Percentiles rank a stretch among this genome's conserved stretches.
Conservation (phyloP, 225 moss, liverwort and hornwort species). For the Physcomitrium patens region DNA sequence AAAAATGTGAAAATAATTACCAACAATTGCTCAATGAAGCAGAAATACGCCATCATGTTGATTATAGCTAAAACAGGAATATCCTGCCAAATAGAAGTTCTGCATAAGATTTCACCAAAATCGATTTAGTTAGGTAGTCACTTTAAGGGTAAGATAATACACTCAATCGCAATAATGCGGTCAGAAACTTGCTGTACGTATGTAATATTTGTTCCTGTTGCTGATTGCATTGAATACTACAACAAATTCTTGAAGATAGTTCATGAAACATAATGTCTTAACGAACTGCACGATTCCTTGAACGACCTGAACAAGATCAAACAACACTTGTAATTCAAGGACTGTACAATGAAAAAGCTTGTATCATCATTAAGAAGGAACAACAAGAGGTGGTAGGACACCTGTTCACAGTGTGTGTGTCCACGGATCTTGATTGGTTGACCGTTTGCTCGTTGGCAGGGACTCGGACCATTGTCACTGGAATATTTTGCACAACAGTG, state of each 20-base stretch:
- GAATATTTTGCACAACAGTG: conserved; percentile 44
- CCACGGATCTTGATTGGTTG: conserved; percentile 18
- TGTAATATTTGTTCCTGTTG: not conserved
- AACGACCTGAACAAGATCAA: not conserved
- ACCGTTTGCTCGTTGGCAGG: conserved; percentile 24
- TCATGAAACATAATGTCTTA: conserved; percentile 5
- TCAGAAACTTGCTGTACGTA: not conserved
- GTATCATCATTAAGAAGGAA: not conserved
- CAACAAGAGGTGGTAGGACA: conserved; percentile 3
- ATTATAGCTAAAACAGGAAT: conserved; percentile 41
- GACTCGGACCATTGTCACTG: conserved; percentile 40
- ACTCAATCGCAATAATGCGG: conserved; percentile 12
- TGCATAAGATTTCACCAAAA: conserved; percentile 24
- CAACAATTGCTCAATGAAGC: conserved; percentile 52
- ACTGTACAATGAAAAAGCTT: not conserved
- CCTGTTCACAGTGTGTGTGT: conserved; percentile 19
- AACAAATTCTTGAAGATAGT: not conserved
- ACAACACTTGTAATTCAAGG: not conserved
- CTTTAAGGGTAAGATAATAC: not conserved
- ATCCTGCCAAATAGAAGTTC: conserved; percentile 41
- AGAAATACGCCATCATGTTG: conserved; percentile 46
- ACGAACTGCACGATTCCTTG: no score
- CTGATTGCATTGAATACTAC: not conserved
- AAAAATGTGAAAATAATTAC: conserved; percentile 22
- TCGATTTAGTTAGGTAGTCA: conserved; percentile 15